Evolutionary conservation across 129 eudicot species (phyloP), one percentile per base, ranked within the genome.

Genomic region (Logfia minima): DNA sequence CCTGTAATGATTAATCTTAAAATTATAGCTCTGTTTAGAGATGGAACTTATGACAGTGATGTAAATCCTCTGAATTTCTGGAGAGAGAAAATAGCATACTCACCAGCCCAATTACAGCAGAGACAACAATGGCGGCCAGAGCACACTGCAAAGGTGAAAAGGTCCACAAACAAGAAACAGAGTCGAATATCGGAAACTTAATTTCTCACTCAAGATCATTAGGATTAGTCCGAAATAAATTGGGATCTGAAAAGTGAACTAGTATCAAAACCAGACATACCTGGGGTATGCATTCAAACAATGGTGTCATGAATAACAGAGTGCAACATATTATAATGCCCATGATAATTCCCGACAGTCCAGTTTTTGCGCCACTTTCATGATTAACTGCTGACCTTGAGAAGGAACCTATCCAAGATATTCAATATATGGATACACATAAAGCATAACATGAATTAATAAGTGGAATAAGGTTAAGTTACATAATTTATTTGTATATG

Each of bases 101-200:
- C 74, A 95, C 99, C 91, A 95, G 92, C 80, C 99, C 99, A 78
- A 92, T 84, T 63, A 95, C 99, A 84, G 99, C 99, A 76, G 99
- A 85, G 67, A 92, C 86, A 63, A 95, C 99, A 78, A 95, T 92
- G 65, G 99, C 97, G 66, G 99, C 99, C 81, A 95, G 89, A 81
- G 88, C 92, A 82, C 94, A 88, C 99, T 95, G 97, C 81, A 83
- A 74, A 77, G 62, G 34, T 81, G 83, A 82, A 43, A 26, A 80
- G 56, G 64, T 71, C 41, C 59, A 72, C 45, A 28, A 6, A 29
- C 4, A 79, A 65, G 22, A 4, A 8, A 6, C 8, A 45, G 4
- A 45, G 56, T 59, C 23, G 29, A 4, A 11, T 48, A 70, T n/a
- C 43, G 2, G 61, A 28, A 28, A 24, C 6, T 48, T 43, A 45